phyloP scores from a whole-genome alignment of 768 basidiomycete species.

The Termitomyces sp. region DNA sequence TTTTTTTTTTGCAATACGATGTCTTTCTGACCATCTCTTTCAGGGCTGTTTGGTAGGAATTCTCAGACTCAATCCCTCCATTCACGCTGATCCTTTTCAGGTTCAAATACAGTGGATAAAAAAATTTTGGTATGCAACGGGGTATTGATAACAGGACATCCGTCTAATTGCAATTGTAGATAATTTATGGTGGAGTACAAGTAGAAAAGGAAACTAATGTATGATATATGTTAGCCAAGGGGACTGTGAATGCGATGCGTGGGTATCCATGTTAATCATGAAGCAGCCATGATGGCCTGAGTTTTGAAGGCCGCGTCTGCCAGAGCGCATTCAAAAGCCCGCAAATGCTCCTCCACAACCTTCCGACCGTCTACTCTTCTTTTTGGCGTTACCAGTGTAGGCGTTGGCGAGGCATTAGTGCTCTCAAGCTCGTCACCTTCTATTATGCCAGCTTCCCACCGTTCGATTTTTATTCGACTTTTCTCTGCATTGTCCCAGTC shows the following conservation, averaged over 20 bases:
- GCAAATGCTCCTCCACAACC: slow-evolving; percentile 73
- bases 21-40: neutral
- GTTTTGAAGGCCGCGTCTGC: slow-evolving; percentile 72
- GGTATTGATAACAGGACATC: slow-evolving; percentile 15
- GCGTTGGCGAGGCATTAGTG: slow-evolving; percentile 20
- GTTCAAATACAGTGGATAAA: slow-evolving; percentile 56
- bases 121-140: slow-evolving; percentile 6
- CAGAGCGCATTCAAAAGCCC: slow-evolving; percentile 68
- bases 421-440: slow-evolving; percentile 31
- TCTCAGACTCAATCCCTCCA: neutral
- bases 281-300: slow-evolving; percentile 70
- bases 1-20: neutral
- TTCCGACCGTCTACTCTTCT: slow-evolving; percentile 62
- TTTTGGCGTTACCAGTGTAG: slow-evolving; percentile 19
- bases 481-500: slow-evolving; percentile 86
- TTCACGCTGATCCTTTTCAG: slow-evolving; percentile 24
- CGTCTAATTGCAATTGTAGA: slow-evolving; percentile 21
- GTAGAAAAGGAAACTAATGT: slow-evolving; percentile 20
- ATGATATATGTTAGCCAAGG: slow-evolving; percentile 22
- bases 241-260: slow-evolving; percentile 12
- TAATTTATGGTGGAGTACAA: slow-evolving; percentile 20
- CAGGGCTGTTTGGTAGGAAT: slow-evolving; percentile 44
- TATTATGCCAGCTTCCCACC: slow-evolving; percentile 66
- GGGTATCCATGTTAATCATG: slow-evolving; percentile 29
- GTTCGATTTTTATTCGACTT: slow-evolving; percentile 69